Evolutionary conservation across 2,329 filamentous ascomycete species (phyloP).

Genomic region (Paecilomyces dactylethromorphus): DNA sequence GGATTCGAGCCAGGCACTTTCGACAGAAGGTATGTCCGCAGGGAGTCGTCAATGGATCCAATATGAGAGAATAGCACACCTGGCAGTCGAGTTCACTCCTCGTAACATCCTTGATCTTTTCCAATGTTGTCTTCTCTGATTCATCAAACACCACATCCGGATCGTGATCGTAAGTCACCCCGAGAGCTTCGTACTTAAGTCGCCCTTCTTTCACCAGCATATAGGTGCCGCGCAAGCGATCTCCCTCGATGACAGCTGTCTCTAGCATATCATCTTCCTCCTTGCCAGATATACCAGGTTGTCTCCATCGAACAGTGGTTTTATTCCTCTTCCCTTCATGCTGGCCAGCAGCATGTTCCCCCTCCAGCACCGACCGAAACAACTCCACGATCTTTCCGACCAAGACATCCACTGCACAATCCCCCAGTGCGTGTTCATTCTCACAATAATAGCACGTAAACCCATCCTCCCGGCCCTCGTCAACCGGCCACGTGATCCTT

Average conservation of each 20-base stretch:
- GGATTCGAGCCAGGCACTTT: constrained; percentile 65
- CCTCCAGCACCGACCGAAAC: constrained; percentile 36
- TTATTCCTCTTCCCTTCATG: constrained; percentile 15
- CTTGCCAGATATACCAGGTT: constrained; percentile 12
- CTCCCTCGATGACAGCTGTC: constrained; percentile 42
- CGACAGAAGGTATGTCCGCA: constrained; percentile 90
- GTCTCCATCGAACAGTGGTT: constrained; percentile 29
- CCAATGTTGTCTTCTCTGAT: constrained; percentile 47
- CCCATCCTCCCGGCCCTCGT: constrained; percentile 58
- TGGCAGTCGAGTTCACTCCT: constrained; percentile 77
- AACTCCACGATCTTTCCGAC: constrained; percentile 64
- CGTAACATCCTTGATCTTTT: constrained; percentile 54
- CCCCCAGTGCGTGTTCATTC: constrained; percentile 64
- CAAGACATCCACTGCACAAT: constrained; percentile 72
- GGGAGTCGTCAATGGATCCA: constrained; percentile 74
- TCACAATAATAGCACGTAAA: constrained; percentile 61
- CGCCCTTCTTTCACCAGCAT: constrained; percentile 56
- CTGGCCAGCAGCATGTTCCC: background rate
- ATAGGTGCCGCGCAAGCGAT: constrained; percentile 61
- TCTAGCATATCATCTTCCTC: constrained; percentile 5
- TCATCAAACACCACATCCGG: constrained; percentile 3
- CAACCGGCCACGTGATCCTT: constrained; percentile 72
- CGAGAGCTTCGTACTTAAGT: constrained; percentile 48
- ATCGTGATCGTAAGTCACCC: constrained; percentile 47
- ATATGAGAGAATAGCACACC: constrained; percentile 74